A percentile compares a stretch with the other conserved stretches of the same genome.
phyloP scores from a whole-genome alignment of 1,284 basidiomycete genomes.

The Cryptococcus hybrid region DNA sequence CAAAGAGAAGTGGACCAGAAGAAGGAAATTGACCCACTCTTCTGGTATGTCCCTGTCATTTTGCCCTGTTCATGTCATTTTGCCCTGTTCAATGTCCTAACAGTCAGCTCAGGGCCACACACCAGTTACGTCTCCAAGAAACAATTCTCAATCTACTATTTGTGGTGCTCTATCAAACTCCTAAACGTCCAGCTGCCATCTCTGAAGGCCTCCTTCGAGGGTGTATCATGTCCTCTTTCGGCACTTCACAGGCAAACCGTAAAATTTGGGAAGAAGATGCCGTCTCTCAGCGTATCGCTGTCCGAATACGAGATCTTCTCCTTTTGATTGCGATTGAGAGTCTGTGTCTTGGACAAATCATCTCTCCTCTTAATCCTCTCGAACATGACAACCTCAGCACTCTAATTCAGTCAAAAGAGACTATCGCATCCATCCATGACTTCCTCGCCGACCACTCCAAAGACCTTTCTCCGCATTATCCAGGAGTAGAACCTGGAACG shows the following conservation, averaged over 20 bases:
- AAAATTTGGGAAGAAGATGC: conserved; percentile 38
- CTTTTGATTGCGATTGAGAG: conserved; percentile 38
- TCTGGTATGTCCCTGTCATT: conserved; percentile 25
- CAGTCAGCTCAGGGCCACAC: conserved; percentile 27
- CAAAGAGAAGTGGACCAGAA: conserved; percentile 23
- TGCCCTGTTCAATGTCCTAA: not conserved
- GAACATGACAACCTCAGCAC: conserved; percentile 16
- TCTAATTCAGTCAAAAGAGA: conserved; percentile 27
- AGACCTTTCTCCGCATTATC: conserved; percentile 18
- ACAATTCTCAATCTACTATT: conserved; percentile 40
- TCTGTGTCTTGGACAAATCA: conserved; percentile 31
- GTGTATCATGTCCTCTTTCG: conserved; percentile 36
- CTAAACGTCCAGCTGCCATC: conserved; percentile 30
- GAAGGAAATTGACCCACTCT: conserved; percentile 19
- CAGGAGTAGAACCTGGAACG: conserved; percentile 5
- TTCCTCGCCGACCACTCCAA: conserved; percentile 34
- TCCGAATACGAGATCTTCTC: conserved; percentile 36
- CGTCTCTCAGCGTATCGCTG: conserved; percentile 23
- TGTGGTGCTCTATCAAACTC: conserved; percentile 32
- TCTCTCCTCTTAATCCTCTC: conserved; percentile 19
- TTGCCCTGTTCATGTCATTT: not conserved
- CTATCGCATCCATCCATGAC: conserved; percentile 30
- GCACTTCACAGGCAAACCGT: conserved; percentile 36
- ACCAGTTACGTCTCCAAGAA: conserved; percentile 40
- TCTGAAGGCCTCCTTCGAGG: conserved; percentile 40